phyloP scores from a whole-genome alignment of 192 early-diverging fungal genomes.

The Lobosporangium transversale region DNA sequence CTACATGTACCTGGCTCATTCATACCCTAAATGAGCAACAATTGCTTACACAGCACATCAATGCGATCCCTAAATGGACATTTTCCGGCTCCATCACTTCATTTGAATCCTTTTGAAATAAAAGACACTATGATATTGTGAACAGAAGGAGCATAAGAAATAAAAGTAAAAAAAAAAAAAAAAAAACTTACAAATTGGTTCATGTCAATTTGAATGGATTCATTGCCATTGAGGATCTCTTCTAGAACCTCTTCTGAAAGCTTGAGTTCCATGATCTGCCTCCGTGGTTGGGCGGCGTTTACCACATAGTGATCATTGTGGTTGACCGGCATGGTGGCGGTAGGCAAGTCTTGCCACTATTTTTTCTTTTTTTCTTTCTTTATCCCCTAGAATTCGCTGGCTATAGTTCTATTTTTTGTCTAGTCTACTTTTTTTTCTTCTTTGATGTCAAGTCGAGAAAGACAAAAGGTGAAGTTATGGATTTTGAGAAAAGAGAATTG shows the following conservation, averaged over 20 bases:
- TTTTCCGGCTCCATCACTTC: too few species aligned
- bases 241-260: constrained; percentile 50
- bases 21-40: too few species aligned
- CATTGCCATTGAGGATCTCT: constrained; percentile 45
- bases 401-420: too few species aligned
- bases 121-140: background rate
- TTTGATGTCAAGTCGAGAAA: background rate
- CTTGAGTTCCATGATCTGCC: constrained; percentile 51
- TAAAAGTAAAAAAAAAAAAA: too few species aligned
- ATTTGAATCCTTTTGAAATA: too few species aligned
- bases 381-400: too few species aligned
- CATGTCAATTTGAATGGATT: constrained; percentile 46
- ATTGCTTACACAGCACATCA: too few species aligned
- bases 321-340: constrained; percentile 89
- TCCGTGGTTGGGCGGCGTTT: constrained; percentile 43
- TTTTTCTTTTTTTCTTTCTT: constrained; percentile 2
- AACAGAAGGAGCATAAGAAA: background rate
- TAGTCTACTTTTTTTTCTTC: background rate
- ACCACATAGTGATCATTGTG: constrained; percentile 50
- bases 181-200: constrained; percentile 42
- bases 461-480: background rate
- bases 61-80: background rate
- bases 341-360: constrained; percentile 52
- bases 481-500: background rate
- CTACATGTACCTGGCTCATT: too few species aligned